phyloP scores from a whole-genome alignment of 2,329 filamentous ascomycete genomes.

The Emmonsiellopsis sp. region DNA sequence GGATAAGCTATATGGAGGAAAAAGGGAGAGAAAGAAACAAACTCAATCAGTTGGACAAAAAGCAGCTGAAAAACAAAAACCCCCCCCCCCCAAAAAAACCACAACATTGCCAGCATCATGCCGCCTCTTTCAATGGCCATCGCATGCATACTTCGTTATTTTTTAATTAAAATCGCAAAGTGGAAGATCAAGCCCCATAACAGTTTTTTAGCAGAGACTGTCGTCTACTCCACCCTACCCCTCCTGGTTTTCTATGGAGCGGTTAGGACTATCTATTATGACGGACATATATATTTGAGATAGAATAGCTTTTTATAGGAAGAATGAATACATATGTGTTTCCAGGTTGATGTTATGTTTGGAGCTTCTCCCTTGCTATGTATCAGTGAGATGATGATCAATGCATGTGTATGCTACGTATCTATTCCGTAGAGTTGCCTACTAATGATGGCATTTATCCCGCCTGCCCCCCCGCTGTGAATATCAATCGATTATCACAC shows the following conservation, averaged over 20 bases:
- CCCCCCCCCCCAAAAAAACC: too few species aligned
- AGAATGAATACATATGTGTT: too few species aligned
- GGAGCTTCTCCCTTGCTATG: too few species aligned
- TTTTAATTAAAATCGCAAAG: constrained; percentile 11
- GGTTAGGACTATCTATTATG: constrained; percentile 37
- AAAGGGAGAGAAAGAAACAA: neutral
- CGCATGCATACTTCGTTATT: constrained; percentile 32
- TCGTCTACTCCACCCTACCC: constrained; percentile 42
- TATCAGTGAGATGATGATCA: too few species aligned
- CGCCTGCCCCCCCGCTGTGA: too few species aligned
- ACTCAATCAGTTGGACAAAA: neutral
- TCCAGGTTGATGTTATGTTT: too few species aligned
- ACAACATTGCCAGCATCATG: constrained; percentile 31
- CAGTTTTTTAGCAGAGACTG: constrained; percentile 41
- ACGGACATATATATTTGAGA: constrained; percentile 28
- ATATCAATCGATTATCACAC: too few species aligned
- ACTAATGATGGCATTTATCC: too few species aligned
- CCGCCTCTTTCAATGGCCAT: constrained; percentile 23
- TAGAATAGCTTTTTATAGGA: neutral
- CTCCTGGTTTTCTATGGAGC: constrained; percentile 26
- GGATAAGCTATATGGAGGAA: neutral
- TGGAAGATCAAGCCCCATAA: constrained; percentile 39
- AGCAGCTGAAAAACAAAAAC: constrained; percentile 2
- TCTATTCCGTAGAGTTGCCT: too few species aligned
- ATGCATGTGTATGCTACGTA: too few species aligned